Evolutionary conservation across 495 filamentous ascomycete genomes (phyloP), one percentile per base, ranked within the genome.

Genomic region (Trichoderma reesei): DNA sequence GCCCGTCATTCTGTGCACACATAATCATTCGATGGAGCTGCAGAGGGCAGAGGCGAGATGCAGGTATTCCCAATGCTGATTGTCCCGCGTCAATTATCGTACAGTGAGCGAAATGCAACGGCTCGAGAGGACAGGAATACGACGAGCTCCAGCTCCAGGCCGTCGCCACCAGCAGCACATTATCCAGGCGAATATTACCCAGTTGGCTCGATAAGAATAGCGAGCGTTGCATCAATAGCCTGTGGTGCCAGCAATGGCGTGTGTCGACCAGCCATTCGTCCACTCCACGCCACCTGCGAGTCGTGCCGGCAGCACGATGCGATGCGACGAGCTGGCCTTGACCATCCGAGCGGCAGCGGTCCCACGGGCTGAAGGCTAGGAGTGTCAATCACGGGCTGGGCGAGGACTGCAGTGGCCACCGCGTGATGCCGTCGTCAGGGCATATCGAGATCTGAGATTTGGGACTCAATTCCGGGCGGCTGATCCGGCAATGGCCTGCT

Each of bases 221-320:
- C 38, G 16, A 11, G 51, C 34, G 18, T 56, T 56, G 51, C 51
- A 56, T 34, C 51, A 11, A 56, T 56, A 34, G 51, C 26, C 26
- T 31, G 51, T 56, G 51, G 51, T 56, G 51, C 51, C 31, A 56
- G 51, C 18, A 26, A 26, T 48, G 51, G 20, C 13, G 51, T 56
- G 51, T 56, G 51, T 56, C 51, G 26, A 10, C 26, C 51, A 8
- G 10, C 51, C 31, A 56, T 56, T 56, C 51, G 51, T 56, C 51
- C 33, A 56, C 34, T 56, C 34, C 51, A 56, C 51, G 51, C 51
- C 51, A 56, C 51, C 34, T 56, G 51, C 51, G 31, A 56, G 7
- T 56, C 26, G 31, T 56, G 51, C 51, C 51, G 16, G 9, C 26
- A 26, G 34, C 51, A 56, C 51, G 51, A 31, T n/a, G 16, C 51